Conservation (phyloP, 805 yeast genomes). For the Ogataea siamensis region DNA sequence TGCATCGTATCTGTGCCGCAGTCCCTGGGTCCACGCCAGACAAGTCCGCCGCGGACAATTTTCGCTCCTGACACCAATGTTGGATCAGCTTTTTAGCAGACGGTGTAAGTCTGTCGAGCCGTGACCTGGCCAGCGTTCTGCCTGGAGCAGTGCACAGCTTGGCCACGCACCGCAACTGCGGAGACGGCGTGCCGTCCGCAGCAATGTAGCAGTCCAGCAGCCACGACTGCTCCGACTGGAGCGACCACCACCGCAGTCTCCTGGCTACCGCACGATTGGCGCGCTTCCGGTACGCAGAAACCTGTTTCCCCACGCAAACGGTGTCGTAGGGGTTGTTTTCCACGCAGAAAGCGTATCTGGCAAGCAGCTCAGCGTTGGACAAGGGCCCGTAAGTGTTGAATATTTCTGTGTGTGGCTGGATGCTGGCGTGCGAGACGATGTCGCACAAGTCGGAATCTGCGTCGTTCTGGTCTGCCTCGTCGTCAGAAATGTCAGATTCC, state of each 20-base stretch:
- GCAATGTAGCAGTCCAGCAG: slow-evolving; percentile 38
- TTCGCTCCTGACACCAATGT: slow-evolving; percentile 12
- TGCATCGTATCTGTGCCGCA: slow-evolving; percentile 1
- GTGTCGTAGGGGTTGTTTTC: slow-evolving; percentile 53
- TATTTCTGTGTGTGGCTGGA: slow-evolving; percentile 55
- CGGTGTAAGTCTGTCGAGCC: slow-evolving; percentile 5
- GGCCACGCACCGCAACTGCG: slow-evolving; percentile 42
- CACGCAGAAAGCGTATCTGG: slow-evolving; percentile 76
- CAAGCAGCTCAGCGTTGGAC: slow-evolving; percentile 60
- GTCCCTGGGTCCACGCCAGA: not conserved
- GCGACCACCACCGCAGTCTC: slow-evolving; percentile 9
- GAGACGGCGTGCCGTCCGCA: slow-evolving; percentile 44
- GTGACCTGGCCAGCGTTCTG: not conserved
- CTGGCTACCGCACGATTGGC: slow-evolving; percentile 7
- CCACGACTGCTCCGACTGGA: slow-evolving; percentile 19
- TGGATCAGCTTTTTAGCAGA: slow-evolving; percentile 7
- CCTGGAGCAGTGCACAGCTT: slow-evolving; percentile 32
- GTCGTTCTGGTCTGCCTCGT: slow-evolving; percentile 11
- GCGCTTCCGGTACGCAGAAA: slow-evolving; percentile 14
- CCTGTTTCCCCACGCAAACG: slow-evolving; percentile 55
- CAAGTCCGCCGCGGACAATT: not conserved
- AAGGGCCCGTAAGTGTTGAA: slow-evolving; percentile 83
- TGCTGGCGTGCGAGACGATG: slow-evolving; percentile 46
- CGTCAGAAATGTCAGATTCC: not conserved
- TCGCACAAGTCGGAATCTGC: slow-evolving; percentile 51